Evolutionary conservation across 768 basidiomycete genomes (phyloP).

Genomic region (Termitomyces sp.): DNA sequence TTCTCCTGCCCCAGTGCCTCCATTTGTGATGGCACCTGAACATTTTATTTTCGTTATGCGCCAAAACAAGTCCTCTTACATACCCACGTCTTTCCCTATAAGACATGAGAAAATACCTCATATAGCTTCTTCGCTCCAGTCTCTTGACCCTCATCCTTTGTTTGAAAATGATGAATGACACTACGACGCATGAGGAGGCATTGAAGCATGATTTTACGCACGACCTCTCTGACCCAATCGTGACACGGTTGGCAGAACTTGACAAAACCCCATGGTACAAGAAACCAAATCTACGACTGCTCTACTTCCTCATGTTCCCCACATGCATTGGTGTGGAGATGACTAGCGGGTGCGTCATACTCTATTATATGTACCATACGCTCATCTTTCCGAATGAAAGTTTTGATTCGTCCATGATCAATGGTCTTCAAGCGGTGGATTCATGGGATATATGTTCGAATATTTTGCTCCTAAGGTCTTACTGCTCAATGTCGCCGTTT

Average conservation of each 20-base stretch:
- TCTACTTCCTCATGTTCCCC: conserved; percentile 59
- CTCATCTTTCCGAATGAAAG: conserved; percentile 24
- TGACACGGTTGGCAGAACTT: conserved; percentile 40
- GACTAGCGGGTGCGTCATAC: conserved; percentile 49
- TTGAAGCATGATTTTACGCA: conserved; percentile 6
- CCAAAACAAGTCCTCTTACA: not conserved
- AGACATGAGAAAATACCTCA: not conserved
- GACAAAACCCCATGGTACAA: conserved; percentile 61
- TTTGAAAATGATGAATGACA: conserved; percentile 5
- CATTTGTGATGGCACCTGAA: not conserved
- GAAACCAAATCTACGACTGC: conserved; percentile 54
- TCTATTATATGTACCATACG: not conserved
- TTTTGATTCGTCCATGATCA: conserved; percentile 63
- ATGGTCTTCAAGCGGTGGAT: conserved; percentile 57
- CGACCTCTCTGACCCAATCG: conserved; percentile 30
- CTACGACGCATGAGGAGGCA: conserved; percentile 10
- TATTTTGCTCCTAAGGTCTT: not conserved
- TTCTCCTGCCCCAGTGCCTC: not conserved
- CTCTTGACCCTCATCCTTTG: not conserved
- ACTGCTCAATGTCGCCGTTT: not conserved
- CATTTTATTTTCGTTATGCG: not conserved
- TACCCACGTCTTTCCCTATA: not conserved
- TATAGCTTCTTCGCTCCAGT: not conserved
- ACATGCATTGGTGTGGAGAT: conserved; percentile 63
- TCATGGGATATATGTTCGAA: conserved; percentile 52